Evolutionary conservation across 768 basidiomycete genomes (phyloP), one percentile per base, ranked within the genome.

Genomic region (Boletellus sp.): DNA sequence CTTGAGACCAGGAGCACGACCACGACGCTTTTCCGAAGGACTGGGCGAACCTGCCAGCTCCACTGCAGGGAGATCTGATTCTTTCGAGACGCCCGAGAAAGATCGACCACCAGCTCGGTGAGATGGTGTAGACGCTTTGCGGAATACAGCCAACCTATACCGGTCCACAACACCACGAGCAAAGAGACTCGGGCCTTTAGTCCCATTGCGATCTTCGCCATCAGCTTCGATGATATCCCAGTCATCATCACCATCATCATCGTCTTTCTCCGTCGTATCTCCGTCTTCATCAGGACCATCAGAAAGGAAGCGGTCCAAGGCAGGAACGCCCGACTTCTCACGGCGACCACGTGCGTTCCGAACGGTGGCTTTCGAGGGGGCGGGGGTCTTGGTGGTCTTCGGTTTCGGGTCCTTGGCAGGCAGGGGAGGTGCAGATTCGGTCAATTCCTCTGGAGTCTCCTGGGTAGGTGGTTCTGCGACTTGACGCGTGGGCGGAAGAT

Each of bases 91-190:
- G 22, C 79, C 81, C 17, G 87, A 85, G 52, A 77, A 71, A 7
- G 78, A 75, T 20, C 81, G 74, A 6, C 73, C 70, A 3, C 60
- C 64, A 15, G 71, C 58, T 12, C 77, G 73, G 42, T 77, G 73
- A 37, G 73, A 72, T 5, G 86, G 82, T 11, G 84, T 86, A 13
- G 85, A 83, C n/a, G 78, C 76, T 65, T 91, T 92, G 47, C 90
- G 79, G 78, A 92, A 92, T 19, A 92, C 90, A 15, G 87, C 83
- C 47, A 95, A 73, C 50, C 81, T 77, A 64, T 94, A 95, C 47
- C 87, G 78, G 65, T 95, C 92, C 45, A 93, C 90, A 42, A 94
- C 88, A 6, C 92, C 92, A n/a, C 91, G 83, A 37, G 92, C 86
- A 62, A 93, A 94, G 34, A 94, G 76, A 62, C 85, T 93, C 17